A percentile compares a stretch with the other conserved stretches of the same genome.
These are phyloP conservation scores for Acacia confusa DNA, from an alignment of 306 rosid genomes.

Conservation along the genomic window DNA sequence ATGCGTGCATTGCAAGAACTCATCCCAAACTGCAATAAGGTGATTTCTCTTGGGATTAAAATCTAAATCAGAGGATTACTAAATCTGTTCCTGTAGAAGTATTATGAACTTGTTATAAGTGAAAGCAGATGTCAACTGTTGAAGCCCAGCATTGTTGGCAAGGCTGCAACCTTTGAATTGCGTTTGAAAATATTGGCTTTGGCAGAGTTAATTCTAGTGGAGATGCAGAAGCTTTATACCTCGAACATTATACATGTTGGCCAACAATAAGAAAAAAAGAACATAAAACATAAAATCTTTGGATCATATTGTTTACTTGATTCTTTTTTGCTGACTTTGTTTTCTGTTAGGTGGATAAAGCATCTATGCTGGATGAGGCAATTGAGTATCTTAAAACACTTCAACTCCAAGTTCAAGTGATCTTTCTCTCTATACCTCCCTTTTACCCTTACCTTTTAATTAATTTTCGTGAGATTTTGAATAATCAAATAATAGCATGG, in stretches of 20 bases:
- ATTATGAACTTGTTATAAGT: neutral
- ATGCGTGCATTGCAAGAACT: slow-evolving; percentile 98
- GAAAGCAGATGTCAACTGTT: slow-evolving; percentile 20
- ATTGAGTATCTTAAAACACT: slow-evolving; percentile 95
- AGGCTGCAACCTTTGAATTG: slow-evolving; percentile 21
- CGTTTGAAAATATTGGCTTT: slow-evolving; percentile 21
- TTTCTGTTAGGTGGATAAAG: slow-evolving; percentile 84
- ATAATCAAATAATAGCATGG: slow-evolving; percentile 21
- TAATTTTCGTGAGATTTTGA: slow-evolving; percentile 1
- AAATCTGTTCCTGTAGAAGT: slow-evolving; percentile 29
- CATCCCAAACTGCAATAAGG: slow-evolving; percentile 98
- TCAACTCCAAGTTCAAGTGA: slow-evolving; percentile 96
- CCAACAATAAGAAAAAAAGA: neutral
- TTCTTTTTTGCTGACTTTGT: slow-evolving; percentile 39
- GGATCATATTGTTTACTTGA: neutral
- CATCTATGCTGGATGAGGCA: slow-evolving; percentile 99
- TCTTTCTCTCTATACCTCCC: slow-evolving; percentile 5
- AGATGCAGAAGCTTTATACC: neutral
- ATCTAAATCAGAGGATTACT: slow-evolving; percentile 3
- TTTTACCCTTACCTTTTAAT: slow-evolving; percentile 4
- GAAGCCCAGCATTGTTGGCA: slow-evolving; percentile 26
- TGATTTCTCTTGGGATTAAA: slow-evolving; percentile 28
- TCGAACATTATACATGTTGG: slow-evolving; percentile 4
- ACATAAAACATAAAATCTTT: neutral
- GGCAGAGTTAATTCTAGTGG: neutral